Evolutionary conservation across 1,284 basidiomycete species (phyloP).

Genomic region (Xerocomus minutiporus): DNA sequence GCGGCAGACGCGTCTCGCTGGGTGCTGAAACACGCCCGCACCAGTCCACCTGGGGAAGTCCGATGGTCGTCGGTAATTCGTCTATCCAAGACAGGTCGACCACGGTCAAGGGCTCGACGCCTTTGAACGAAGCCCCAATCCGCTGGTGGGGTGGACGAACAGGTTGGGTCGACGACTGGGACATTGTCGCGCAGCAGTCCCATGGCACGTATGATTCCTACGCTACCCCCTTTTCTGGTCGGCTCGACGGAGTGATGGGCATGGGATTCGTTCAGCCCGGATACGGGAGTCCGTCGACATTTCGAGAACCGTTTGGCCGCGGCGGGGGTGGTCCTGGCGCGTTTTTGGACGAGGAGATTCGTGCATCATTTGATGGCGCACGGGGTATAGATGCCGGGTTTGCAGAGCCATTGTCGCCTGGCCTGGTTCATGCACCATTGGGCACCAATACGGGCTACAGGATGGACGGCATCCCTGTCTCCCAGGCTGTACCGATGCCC

Average conservation of each 20-base stretch:
- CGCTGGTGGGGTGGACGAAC: conserved; percentile 21
- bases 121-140: conserved; percentile 19
- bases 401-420: background rate
- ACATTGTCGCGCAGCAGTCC: background rate
- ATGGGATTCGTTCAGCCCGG: background rate
- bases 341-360: conserved; percentile 24
- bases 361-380: conserved; percentile 15
- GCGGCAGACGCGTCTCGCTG: conserved; percentile 11
- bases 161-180: conserved; percentile 23
- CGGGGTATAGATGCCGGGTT: background rate
- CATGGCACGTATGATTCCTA: background rate
- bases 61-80: background rate
- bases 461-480: conserved; percentile 7
- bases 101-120: conserved; percentile 5
- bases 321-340: background rate
- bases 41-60: background rate
- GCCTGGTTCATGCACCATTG: background rate
- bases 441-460: background rate
- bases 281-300: background rate
- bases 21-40: background rate
- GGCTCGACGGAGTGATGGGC: background rate
- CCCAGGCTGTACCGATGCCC: conserved; percentile 10
- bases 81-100: background rate
- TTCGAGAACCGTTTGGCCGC: conserved; percentile 3
- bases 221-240: background rate